Percentiles rank a stretch among this genome's conserved stretches.
Evolutionary conservation across 2,329 filamentous ascomycete species (phyloP).

Genomic region (Leptosphaerulina australis): DNA sequence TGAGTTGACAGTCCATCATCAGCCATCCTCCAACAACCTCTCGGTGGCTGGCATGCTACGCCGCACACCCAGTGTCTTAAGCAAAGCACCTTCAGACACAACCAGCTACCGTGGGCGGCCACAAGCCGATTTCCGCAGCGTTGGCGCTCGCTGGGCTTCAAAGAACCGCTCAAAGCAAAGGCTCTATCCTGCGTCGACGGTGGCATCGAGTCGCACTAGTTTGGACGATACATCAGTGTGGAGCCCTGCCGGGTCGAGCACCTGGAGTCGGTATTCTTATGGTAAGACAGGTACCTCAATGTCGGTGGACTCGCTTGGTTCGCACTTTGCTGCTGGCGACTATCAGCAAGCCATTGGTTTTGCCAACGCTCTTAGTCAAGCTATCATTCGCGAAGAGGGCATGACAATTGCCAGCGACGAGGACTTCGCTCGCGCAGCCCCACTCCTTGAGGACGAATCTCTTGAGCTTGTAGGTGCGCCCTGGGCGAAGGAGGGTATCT

Average conservation of each 20-base stretch:
- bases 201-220: constrained; percentile 91
- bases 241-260: constrained; percentile 90
- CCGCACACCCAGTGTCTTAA: constrained; percentile 86
- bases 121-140: constrained; percentile 64
- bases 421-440: constrained; percentile 64
- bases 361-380: constrained; percentile 93
- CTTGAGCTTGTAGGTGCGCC: constrained; percentile 92
- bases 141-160: constrained; percentile 76
- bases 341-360: constrained; percentile 98
- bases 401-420: constrained; percentile 61
- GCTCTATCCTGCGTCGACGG: constrained; percentile 75
- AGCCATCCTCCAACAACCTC: constrained; percentile 63
- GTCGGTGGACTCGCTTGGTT: constrained; percentile 89
- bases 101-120: constrained; percentile 74
- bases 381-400: constrained; percentile 89
- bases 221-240: constrained; percentile 91
- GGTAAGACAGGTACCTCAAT: constrained; percentile 89
- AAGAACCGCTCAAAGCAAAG: constrained; percentile 84
- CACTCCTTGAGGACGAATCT: constrained; percentile 87
- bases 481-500: constrained; percentile 95
- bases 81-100: constrained; percentile 88
- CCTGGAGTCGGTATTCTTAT: constrained; percentile 92
- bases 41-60: constrained; percentile 76
- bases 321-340: constrained; percentile 74
- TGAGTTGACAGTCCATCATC: constrained; percentile 56